Evolutionary conservation across 2,329 filamentous ascomycete species (phyloP).

Genomic region (Aphanocladium album): DNA sequence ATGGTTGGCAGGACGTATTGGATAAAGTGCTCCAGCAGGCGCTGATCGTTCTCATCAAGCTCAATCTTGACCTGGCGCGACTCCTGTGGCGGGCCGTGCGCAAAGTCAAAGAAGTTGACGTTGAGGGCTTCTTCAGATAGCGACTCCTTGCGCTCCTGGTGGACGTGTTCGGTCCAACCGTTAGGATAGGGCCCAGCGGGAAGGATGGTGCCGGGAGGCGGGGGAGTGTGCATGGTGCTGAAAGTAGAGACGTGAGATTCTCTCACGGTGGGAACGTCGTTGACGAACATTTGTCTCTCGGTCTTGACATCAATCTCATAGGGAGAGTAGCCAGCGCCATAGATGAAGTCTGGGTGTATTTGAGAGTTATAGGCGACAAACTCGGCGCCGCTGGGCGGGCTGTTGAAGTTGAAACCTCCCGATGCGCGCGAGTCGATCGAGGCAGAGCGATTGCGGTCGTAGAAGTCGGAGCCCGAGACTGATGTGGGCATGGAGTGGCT

Average conservation of each 20-base stretch:
- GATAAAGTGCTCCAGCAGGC: constrained; percentile 85
- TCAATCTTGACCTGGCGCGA: constrained; percentile 69
- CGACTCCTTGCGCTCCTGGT: constrained; percentile 52
- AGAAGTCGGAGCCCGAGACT: constrained; percentile 70
- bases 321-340: constrained; percentile 58
- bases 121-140: constrained; percentile 62
- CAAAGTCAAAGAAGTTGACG: constrained; percentile 78
- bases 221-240: constrained; percentile 81
- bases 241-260: constrained; percentile 91
- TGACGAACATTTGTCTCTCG: constrained; percentile 87
- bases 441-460: constrained; percentile 66
- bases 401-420: constrained; percentile 66
- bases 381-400: constrained; percentile 46
- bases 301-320: constrained; percentile 97
- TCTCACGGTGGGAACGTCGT: constrained; percentile 77
- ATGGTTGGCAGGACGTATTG: constrained; percentile 80
- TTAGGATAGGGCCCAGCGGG: constrained; percentile 56
- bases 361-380: constrained; percentile 59
- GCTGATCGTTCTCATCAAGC: constrained; percentile 82
- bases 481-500: constrained; percentile 79
- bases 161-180: constrained; percentile 50
- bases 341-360: constrained; percentile 59
- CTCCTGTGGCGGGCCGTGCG: constrained; percentile 59
- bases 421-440: constrained; percentile 79
- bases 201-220: constrained; percentile 62